Percentiles rank a stretch among this genome's conserved stretches.
phyloP scores from a whole-genome alignment of 768 basidiomycete genomes.

The Chalciporus chontae region DNA sequence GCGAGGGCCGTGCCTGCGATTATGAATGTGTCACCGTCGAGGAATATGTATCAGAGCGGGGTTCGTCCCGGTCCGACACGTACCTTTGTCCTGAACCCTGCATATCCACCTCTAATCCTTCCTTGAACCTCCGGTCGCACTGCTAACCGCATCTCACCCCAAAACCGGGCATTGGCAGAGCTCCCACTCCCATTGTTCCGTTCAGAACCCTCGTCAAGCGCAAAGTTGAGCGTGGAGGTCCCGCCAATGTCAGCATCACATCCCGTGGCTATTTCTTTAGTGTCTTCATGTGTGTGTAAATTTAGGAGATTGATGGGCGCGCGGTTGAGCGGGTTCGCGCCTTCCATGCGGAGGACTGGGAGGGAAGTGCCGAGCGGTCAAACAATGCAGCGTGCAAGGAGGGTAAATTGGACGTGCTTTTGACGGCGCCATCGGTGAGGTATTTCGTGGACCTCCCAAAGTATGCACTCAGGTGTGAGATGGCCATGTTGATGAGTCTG shows the following conservation, averaged over 20 bases:
- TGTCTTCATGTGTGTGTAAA: slow-evolving; percentile 56
- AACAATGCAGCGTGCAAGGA: slow-evolving; percentile 2
- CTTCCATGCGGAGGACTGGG: slow-evolving; percentile 72
- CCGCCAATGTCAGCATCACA: slow-evolving; percentile 91
- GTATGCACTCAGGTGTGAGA: slow-evolving; percentile 28
- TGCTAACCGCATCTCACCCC: slow-evolving; percentile 71
- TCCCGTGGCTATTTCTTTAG: slow-evolving; percentile 68
- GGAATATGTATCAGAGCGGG: not conserved
- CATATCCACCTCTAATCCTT: slow-evolving; percentile 80
- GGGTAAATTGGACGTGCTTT: slow-evolving; percentile 33
- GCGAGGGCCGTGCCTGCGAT: slow-evolving; percentile 64
- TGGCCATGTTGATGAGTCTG: slow-evolving; percentile 16
- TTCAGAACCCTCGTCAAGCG: slow-evolving; percentile 53
- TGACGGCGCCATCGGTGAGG: slow-evolving; percentile 38
- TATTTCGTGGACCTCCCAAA: slow-evolving; percentile 38
- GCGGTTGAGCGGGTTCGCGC: slow-evolving; percentile 60
- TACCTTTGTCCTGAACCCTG: slow-evolving; percentile 86
- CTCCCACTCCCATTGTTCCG: slow-evolving; percentile 44
- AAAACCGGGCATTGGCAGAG: slow-evolving; percentile 63
- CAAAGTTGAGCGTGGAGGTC: slow-evolving; percentile 72
- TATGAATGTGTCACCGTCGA: not conserved
- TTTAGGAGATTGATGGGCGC: slow-evolving; percentile 62
- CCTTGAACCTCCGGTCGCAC: slow-evolving; percentile 67
- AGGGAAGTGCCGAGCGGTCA: slow-evolving; percentile 10
- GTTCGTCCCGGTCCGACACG: slow-evolving; percentile 3